Base-by-base conservation (phyloP, 768 basidiomycete genomes). In the Inosperma sp. region DNA sequence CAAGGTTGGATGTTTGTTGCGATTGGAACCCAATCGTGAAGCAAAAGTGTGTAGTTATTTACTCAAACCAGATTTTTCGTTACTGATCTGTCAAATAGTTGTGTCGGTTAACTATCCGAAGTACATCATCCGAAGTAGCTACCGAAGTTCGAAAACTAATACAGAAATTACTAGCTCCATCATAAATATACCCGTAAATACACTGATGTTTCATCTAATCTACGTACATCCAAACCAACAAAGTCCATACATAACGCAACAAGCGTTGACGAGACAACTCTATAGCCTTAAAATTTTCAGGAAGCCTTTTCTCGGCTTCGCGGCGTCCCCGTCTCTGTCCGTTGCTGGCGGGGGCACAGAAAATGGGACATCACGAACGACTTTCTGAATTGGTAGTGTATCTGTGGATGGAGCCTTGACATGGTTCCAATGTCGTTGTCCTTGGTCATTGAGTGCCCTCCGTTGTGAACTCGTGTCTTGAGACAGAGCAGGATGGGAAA, bases 11-110 rank as follows among this genome's bases (percentile, higher is more conserved):
- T 98, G 96, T 63, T 72, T 99, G 55, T 68, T 97, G 56, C 80
- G 96, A 48, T 66, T 97, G 23, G 96, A 99, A 67, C 96, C 96
- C 2, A 99, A 97, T 70, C 80, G 82, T 46, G 93, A 96, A 53
- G 96, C 95, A 22, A 95, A 96, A 79, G 93, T 92, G 62, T 44
- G 78, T 52, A 8, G 30, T 13, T 45, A 41, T 27, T 19, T 22
- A 26, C 26, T 47, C 52, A 33, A 39, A 13, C 29, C 53, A 30
- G 54, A 43, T 33, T 35, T 37, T 49, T 33, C 33, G 23, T 23
- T 46, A 45, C 55, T 7, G n/a, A 25, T 5, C 16, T 7, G n/a
- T 14, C n/a, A 49, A 41, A 36, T 62, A 95, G 90, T 74, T 97
- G 27, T 97, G 93, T 69, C 86, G 96, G 29, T 63, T 97, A 53